Evolutionary conservation across 2,329 filamentous ascomycete species (phyloP).

Genomic region (Ophiostoma himal-ulmi): DNA sequence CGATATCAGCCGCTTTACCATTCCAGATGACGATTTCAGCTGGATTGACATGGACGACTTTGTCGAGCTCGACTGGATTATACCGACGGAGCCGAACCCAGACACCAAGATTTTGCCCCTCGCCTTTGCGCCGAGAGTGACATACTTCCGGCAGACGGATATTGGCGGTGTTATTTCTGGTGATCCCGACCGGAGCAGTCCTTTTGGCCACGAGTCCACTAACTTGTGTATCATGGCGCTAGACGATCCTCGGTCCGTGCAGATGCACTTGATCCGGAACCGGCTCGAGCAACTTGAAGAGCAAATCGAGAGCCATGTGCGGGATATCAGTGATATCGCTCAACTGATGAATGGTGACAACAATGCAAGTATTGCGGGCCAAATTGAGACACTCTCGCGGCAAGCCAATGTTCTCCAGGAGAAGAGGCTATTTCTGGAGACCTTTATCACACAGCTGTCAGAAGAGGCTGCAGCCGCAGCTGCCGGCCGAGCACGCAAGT

Average conservation of each 20-base stretch:
- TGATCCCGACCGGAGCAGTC: slow-evolving; percentile 76
- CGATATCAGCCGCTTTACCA: slow-evolving; percentile 83
- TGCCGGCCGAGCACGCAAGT: not conserved
- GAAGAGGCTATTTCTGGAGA: slow-evolving; percentile 54
- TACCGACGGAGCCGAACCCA: slow-evolving; percentile 82
- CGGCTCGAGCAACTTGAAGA: slow-evolving; percentile 71
- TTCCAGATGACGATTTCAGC: slow-evolving; percentile 88
- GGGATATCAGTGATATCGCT: slow-evolving; percentile 69
- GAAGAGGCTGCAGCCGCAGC: slow-evolving; percentile 33
- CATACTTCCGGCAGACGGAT: slow-evolving; percentile 95
- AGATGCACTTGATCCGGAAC: slow-evolving; percentile 75
- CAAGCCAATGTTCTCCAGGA: slow-evolving; percentile 53
- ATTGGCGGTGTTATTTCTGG: slow-evolving; percentile 73
- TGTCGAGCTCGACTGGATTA: slow-evolving; percentile 93
- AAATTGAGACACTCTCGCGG: slow-evolving; percentile 55
- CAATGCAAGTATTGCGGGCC: slow-evolving; percentile 43
- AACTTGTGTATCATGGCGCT: slow-evolving; percentile 94
- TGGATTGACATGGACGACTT: slow-evolving; percentile 99
- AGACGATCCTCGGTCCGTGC: slow-evolving; percentile 81
- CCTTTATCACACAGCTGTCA: slow-evolving; percentile 49
- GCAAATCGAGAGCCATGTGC: slow-evolving; percentile 70
- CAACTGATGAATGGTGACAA: slow-evolving; percentile 50
- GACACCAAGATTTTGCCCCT: slow-evolving; percentile 91
- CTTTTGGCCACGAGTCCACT: slow-evolving; percentile 87
- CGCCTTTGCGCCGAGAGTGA: slow-evolving; percentile 88